These are phyloP conservation scores for Teunomyces funiuensis DNA, from an alignment of 805 yeast genomes.

Conservation along the genomic window DNA sequence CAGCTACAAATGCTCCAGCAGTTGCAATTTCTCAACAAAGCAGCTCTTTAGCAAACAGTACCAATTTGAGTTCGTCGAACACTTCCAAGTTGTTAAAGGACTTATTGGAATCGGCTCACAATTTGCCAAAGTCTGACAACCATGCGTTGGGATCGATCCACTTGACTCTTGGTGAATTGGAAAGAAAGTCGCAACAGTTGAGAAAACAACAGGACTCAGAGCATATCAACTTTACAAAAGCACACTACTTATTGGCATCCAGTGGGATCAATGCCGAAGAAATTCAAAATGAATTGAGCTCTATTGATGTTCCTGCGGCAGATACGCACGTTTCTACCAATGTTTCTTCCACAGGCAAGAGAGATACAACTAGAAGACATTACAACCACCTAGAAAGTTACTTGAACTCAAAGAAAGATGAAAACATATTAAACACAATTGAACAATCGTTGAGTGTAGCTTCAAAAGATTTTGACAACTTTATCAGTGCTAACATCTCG, in stretches of 20 bases:
- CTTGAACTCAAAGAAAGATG: conserved; percentile 71
- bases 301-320: conserved; percentile 17
- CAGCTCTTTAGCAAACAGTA: conserved; percentile 3
- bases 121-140: conserved; percentile 59
- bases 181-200: conserved; percentile 60
- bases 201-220: conserved; percentile 42
- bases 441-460: conserved; percentile 75
- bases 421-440: conserved; percentile 76
- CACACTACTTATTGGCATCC: conserved; percentile 86
- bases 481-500: conserved; percentile 67
- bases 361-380: conserved; percentile 5
- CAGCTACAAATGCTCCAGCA: neutral
- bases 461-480: conserved; percentile 78
- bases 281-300: conserved; percentile 14
- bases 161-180: conserved; percentile 76
- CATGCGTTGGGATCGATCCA: conserved; percentile 79
- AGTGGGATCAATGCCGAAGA: conserved; percentile 60
- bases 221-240: conserved; percentile 54
- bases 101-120: conserved; percentile 71
- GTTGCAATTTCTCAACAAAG: neutral
- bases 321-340: conserved; percentile 4
- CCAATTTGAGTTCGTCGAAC: conserved; percentile 9
- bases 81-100: conserved; percentile 53
- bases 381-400: conserved; percentile 54
- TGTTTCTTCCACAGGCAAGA: conserved; percentile 4